A percentile compares a stretch with the other conserved stretches of the same genome.
Conservation (phyloP, 176 grass and related monocot genomes). For the Urochloa ruziziensis region DNA sequence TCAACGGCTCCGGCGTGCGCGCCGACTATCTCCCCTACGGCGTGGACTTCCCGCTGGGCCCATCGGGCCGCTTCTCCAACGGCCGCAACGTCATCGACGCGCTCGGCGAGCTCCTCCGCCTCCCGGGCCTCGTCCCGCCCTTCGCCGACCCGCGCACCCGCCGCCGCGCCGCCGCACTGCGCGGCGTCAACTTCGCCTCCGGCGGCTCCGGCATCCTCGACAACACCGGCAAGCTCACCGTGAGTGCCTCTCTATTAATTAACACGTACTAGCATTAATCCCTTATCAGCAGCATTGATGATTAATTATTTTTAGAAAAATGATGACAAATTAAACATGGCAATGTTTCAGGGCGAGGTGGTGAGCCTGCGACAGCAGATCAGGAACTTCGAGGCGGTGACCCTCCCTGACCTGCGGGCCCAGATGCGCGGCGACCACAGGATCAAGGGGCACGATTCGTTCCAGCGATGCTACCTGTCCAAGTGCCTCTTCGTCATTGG, state of each 20-base stretch:
- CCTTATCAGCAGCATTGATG: not conserved
- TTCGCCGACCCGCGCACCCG: slow-evolving; percentile 51
- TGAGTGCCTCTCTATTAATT: no score
- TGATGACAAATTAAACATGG: not conserved
- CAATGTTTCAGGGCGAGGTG: slow-evolving; percentile 41
- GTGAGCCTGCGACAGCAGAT: slow-evolving; percentile 54
- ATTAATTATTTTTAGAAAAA: no score
- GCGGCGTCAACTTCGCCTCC: slow-evolving; percentile 72
- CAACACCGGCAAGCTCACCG: slow-evolving; percentile 36
- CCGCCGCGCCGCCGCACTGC: slow-evolving; percentile 23
- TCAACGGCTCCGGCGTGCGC: slow-evolving; percentile 49
- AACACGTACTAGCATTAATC: no score
- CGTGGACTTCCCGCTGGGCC: slow-evolving; percentile 68
- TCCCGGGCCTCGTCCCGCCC: slow-evolving; percentile 47
- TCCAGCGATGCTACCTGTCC: slow-evolving; percentile 38
- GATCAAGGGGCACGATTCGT: not conserved
- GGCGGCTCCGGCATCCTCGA: slow-evolving; percentile 77
- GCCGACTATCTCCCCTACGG: slow-evolving; percentile 74
- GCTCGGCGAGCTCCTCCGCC: slow-evolving; percentile 54
- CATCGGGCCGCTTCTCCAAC: slow-evolving; percentile 70
- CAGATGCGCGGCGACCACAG: not conserved
- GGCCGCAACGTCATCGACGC: slow-evolving; percentile 67
- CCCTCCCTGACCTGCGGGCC: slow-evolving; percentile 47
- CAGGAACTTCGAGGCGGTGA: slow-evolving; percentile 48
- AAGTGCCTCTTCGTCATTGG: slow-evolving; percentile 57